These are phyloP conservation scores for Neodidymelliopsis sp. DNA, from an alignment of 2,329 filamentous ascomycete species.

Conservation along the genomic window DNA sequence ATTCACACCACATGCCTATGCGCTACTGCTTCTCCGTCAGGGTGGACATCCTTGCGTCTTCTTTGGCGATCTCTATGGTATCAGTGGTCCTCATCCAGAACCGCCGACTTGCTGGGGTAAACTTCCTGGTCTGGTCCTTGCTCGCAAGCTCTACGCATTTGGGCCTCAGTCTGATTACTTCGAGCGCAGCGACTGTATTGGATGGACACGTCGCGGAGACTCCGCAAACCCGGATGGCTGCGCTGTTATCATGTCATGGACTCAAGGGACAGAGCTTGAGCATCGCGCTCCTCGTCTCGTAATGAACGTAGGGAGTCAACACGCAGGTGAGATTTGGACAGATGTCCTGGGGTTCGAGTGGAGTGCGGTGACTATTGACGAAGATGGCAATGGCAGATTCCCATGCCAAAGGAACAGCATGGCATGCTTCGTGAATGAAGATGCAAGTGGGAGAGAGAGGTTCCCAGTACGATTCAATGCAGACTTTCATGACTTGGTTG, in stretches of 20 bases:
- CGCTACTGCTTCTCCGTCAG: slow-evolving; percentile 69
- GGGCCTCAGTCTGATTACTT: slow-evolving; percentile 69
- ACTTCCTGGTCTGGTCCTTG: slow-evolving; percentile 65
- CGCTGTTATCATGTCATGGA: slow-evolving; percentile 57
- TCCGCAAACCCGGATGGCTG: slow-evolving; percentile 44
- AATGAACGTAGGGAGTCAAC: slow-evolving; percentile 65
- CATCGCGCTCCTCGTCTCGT: not conserved
- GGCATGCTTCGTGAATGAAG: slow-evolving; percentile 9
- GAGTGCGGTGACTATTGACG: slow-evolving; percentile 62
- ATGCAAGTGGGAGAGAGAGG: not conserved
- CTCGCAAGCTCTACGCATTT: slow-evolving; percentile 69
- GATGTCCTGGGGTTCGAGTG: slow-evolving; percentile 61
- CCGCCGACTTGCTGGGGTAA: slow-evolving; percentile 59
- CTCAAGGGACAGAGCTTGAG: slow-evolving; percentile 23
- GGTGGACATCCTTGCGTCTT: slow-evolving; percentile 70
- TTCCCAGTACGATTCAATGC: slow-evolving; percentile 12
- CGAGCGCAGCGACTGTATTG: slow-evolving; percentile 63
- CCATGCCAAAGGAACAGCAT: slow-evolving; percentile 26
- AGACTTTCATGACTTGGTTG: slow-evolving; percentile 6
- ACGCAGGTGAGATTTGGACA: slow-evolving; percentile 66
- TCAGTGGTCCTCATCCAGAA: slow-evolving; percentile 56
- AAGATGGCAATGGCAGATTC: slow-evolving; percentile 64
- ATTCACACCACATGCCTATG: slow-evolving; percentile 73
- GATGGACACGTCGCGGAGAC: slow-evolving; percentile 60
- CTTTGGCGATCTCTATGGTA: slow-evolving; percentile 71